Conservation (phyloP, 2,329 filamentous ascomycete genomes). For the Aspergillus udagawae region DNA sequence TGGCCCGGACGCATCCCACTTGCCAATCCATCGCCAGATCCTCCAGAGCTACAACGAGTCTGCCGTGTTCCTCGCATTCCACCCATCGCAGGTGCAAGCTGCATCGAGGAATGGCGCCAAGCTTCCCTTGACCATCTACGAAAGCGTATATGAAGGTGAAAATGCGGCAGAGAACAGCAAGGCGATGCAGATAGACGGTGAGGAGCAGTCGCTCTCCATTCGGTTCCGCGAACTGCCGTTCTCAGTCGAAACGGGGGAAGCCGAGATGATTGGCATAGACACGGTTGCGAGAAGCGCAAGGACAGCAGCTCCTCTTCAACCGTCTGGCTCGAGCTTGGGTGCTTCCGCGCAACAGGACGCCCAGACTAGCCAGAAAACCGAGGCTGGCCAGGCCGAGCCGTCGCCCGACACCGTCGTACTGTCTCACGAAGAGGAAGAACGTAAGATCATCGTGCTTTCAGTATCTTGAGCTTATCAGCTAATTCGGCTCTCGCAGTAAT, state of each 20-base stretch:
- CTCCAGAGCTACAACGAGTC: constrained; percentile 75
- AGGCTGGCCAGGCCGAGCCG: constrained; percentile 20
- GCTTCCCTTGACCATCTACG: constrained; percentile 86
- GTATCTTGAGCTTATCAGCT: background rate
- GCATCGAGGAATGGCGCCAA: constrained; percentile 64
- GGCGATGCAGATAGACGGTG: constrained; percentile 70
- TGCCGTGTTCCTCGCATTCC: constrained; percentile 82
- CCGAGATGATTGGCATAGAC: constrained; percentile 96
- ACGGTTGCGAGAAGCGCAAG: constrained; percentile 83
- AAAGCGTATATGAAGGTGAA: constrained; percentile 74
- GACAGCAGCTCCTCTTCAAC: constrained; percentile 64
- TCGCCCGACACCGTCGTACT: constrained; percentile 28
- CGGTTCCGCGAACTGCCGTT: constrained; percentile 82
- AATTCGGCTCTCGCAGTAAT: constrained; percentile 30
- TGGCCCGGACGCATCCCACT: constrained; percentile 64
- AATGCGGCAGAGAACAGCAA: constrained; percentile 54
- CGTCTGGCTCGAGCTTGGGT: constrained; percentile 15
- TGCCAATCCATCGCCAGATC: constrained; percentile 75
- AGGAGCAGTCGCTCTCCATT: constrained; percentile 54
- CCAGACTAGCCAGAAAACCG: constrained; percentile 25
- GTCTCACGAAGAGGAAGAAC: constrained; percentile 61
- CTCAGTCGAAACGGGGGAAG: constrained; percentile 87
- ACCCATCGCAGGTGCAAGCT: constrained; percentile 57
- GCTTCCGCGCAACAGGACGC: constrained; percentile 7
- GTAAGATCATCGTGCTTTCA: constrained; percentile 33